Evolutionary conservation across 352 stramenopile genomes (phyloP), one percentile per base, ranked within the genome.

Genomic region (Phytopythium helicoides): DNA sequence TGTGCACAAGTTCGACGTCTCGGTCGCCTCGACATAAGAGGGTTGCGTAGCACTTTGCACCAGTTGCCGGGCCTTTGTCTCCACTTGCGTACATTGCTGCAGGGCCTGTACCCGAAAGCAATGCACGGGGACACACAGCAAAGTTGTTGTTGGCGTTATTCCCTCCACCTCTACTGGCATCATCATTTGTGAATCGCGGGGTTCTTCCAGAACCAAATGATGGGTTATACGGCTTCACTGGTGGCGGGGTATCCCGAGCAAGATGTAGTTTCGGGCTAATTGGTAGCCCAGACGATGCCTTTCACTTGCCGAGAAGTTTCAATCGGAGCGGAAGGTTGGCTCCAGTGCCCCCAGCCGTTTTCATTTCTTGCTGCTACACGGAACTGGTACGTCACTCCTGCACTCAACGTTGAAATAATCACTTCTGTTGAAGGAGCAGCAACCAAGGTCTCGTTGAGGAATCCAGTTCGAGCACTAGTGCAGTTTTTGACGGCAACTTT

Each of bases 341-440:
- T 90, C 57, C 85, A 96, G 22, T 75, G 57, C 12, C 85, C 74
- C 61, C 71, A 85, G 28, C 87, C 85, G 16, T 89, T 55, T 8
- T 51, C 55, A 34, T 90, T 95, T 26, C 76, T 63, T 12, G 77
- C 86, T 11, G 86, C 72, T 3, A 96, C 66, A 6, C 81, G 74
- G 54, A 95, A 95, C 59, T 96, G 86, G 66, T 96, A 96, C 46
- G 77, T 73, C 31, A 85, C 72, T 10, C 79, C 81, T n/a, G 77
- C 76, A 37, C 77, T 88, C 5, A 96, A 58, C 38, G 79, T 87
- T 3, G 75, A 75, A 16, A 91, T 56, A 16, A 71, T 60, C 25
- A 75, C 60, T 21, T 58, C 36, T 22, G 19, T 53, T 9, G 46
- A 34, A 56, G 54, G 51, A 48, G 34, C 64, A 9, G 64, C 46